Percentiles rank a stretch among this genome's conserved stretches.
Evolutionary conservation across 192 early-diverging fungal genomes (phyloP).

Genomic region (Mortierella alpina): DNA sequence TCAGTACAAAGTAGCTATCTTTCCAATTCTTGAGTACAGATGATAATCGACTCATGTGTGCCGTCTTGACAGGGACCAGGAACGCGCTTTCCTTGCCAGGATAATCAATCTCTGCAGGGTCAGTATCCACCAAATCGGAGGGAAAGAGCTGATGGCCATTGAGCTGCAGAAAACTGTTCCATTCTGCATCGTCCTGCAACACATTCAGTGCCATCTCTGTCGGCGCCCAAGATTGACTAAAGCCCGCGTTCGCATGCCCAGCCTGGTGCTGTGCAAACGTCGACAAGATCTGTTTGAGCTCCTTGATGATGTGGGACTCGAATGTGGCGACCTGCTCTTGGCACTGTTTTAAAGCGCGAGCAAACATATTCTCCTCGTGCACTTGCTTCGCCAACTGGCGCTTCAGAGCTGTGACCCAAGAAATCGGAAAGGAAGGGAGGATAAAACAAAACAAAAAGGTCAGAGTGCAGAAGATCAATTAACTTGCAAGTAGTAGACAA

Average conservation of each 20-base stretch:
- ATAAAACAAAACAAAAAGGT: neutral
- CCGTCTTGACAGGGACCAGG: conserved; percentile 53
- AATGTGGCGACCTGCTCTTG: conserved; percentile 32
- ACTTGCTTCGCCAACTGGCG: conserved; percentile 35
- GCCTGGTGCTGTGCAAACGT: conserved; percentile 20
- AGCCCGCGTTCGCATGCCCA: conserved; percentile 5
- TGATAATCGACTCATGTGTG: conserved; percentile 49
- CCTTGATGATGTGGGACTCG: conserved; percentile 43
- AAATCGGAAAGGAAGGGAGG: neutral
- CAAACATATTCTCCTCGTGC: conserved; percentile 39
- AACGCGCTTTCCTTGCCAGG: conserved; percentile 51
- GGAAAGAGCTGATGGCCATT: conserved; percentile 33
- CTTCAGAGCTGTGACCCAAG: conserved; percentile 1
- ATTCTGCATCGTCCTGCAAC: conserved; percentile 53
- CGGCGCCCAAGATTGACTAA: conserved; percentile 27
- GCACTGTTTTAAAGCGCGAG: conserved; percentile 24
- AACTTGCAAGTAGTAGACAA: too few relatives aligned
- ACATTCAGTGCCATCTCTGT: conserved; percentile 43
- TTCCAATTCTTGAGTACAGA: conserved; percentile 57
- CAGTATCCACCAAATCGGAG: conserved; percentile 46
- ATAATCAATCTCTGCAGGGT: conserved; percentile 56
- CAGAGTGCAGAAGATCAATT: too few relatives aligned
- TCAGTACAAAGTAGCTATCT: conserved; percentile 59
- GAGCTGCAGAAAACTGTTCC: conserved; percentile 43
- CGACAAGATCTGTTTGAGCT: conserved; percentile 34